A percentile compares a stretch with the other conserved stretches of the same genome.
Conservation (phyloP, 352 stramenopile species). For the Thalassiosira tumida region DNA sequence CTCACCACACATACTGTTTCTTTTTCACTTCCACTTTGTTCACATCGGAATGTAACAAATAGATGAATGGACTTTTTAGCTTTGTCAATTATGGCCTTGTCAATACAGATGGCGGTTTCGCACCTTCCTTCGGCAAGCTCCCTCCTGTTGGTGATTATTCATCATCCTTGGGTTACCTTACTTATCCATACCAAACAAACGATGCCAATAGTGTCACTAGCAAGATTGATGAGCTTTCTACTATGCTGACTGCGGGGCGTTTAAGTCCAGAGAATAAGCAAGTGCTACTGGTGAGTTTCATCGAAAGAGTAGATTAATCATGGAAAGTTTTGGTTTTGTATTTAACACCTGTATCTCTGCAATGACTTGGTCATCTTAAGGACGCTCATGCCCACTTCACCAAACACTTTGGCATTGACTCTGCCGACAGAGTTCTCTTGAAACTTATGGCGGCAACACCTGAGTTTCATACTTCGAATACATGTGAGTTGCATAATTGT, state of each 20-base stretch:
- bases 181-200: slow-evolving; percentile 41
- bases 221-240: slow-evolving; percentile 85
- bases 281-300: slow-evolving; percentile 65
- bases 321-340: background rate
- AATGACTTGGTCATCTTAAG: background rate
- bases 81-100: slow-evolving; percentile 84
- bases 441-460: slow-evolving; percentile 81
- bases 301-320: background rate
- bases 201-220: slow-evolving; percentile 22
- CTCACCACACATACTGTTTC: background rate
- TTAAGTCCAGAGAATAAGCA: slow-evolving; percentile 81
- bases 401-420: slow-evolving; percentile 57
- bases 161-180: slow-evolving; percentile 64
- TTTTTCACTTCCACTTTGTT: background rate
- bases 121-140: slow-evolving; percentile 4
- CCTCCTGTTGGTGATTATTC: slow-evolving; percentile 62
- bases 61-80: slow-evolving; percentile 86
- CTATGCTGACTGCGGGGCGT: slow-evolving; percentile 72
- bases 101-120: slow-evolving; percentile 81
- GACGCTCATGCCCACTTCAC: slow-evolving; percentile 72
- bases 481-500: slow-evolving; percentile 53
- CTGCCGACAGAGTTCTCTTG: slow-evolving; percentile 75
- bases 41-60: background rate
- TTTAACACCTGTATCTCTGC: background rate
- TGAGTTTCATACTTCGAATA: slow-evolving; percentile 86